Evolutionary conservation across 306 rosid genomes (phyloP).

Genomic region (Medicago truncatula): DNA sequence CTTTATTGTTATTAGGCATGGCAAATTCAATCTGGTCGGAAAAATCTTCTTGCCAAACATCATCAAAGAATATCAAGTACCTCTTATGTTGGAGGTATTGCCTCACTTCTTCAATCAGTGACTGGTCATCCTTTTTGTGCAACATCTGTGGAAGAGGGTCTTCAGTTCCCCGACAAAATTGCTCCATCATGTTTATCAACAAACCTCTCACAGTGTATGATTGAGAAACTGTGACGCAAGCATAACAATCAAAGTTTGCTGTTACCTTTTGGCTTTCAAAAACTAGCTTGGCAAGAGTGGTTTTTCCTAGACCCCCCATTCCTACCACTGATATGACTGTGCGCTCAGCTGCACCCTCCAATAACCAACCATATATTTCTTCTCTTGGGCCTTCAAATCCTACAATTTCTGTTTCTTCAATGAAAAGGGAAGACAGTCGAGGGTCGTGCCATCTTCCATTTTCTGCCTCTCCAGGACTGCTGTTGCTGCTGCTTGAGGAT

Average conservation of each 20-base stretch:
- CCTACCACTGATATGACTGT: conserved; percentile 20
- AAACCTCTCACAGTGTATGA: neutral
- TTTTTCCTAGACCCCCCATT: conserved; percentile 6
- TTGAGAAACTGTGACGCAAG: neutral
- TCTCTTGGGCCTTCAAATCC: conserved; percentile 13
- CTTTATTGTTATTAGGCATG: neutral
- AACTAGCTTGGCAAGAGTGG: neutral
- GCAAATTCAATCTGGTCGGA: conserved; percentile 3
- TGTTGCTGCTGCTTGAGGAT: neutral
- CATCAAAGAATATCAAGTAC: conserved; percentile 18
- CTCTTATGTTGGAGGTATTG: conserved; percentile 2
- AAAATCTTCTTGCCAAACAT: conserved; percentile 9
- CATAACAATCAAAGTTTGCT: neutral
- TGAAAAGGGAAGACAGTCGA: conserved; percentile 1
- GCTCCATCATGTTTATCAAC: neutral
- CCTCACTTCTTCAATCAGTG: conserved; percentile 17
- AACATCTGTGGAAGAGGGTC: neutral
- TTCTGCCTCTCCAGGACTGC: neutral
- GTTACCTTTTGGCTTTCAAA: conserved; percentile 2
- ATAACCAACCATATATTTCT: neutral
- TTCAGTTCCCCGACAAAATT: conserved; percentile 2
- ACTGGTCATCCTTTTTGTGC: conserved; percentile 6
- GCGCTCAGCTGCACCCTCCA: conserved; percentile 3
- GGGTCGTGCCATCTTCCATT: neutral
- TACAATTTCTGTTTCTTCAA: neutral